These are phyloP conservation scores for Fusarium vanettenii DNA, from an alignment of 2,329 filamentous ascomycete species.

Conservation along the genomic window DNA sequence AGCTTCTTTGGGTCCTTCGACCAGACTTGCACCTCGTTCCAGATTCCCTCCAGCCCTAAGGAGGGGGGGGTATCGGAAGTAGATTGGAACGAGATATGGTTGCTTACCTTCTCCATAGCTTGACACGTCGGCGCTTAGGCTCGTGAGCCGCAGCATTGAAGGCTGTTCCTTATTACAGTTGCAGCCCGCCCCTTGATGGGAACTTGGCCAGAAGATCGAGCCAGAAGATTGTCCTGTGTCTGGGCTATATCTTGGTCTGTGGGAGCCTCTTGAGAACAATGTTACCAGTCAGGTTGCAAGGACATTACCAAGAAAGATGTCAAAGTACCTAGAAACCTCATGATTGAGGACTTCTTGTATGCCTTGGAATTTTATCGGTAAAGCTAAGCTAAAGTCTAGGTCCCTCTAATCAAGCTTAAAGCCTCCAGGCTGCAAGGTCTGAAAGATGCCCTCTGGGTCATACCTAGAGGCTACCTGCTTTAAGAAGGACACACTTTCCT, in stretches of 20 bases:
- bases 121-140: neutral
- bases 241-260: too few species aligned
- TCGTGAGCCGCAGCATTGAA: neutral
- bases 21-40: too few species aligned
- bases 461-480: slow-evolving; percentile 45
- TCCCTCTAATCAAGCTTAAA: slow-evolving; percentile 45
- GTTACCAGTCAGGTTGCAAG: too few species aligned
- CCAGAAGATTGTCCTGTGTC: too few species aligned
- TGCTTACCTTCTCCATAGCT: neutral
- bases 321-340: neutral
- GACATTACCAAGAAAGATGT: too few species aligned
- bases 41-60: too few species aligned
- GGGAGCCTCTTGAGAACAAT: too few species aligned
- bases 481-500: slow-evolving; percentile 47
- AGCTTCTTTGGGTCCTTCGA: too few species aligned
- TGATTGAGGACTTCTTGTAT: neutral
- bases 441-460: slow-evolving; percentile 49
- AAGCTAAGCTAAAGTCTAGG: neutral
- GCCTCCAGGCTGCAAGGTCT: slow-evolving; percentile 38
- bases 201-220: too few species aligned
- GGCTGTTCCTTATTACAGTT: too few species aligned
- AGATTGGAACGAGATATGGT: neutral
- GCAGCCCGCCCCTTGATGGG: too few species aligned
- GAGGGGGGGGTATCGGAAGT: neutral
- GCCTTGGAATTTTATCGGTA: neutral